Evolutionary conservation across 2,329 filamentous ascomycete genomes (phyloP).

Genomic region (Penicillium aurantiogriseum): DNA sequence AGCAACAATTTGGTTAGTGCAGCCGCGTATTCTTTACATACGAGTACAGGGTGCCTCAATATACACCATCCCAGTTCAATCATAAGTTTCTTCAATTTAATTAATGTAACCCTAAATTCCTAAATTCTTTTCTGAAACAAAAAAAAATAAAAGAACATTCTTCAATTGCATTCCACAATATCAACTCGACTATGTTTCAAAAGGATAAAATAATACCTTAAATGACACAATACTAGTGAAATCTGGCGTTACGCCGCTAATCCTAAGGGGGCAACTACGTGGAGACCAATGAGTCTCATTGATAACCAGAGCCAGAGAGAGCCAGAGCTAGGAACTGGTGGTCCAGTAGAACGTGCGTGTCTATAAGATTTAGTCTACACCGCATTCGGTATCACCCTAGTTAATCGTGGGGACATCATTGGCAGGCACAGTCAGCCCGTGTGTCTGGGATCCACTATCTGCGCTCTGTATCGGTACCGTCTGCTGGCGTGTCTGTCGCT

Average conservation of each 20-base stretch:
- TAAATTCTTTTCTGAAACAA: background rate
- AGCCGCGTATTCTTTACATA: background rate
- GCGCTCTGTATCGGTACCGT: constrained; percentile 16
- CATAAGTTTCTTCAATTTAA: background rate
- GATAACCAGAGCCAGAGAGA: constrained; percentile 9
- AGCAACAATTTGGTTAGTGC: background rate
- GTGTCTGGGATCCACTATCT: constrained; percentile 4
- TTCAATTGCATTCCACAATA: constrained; percentile 1
- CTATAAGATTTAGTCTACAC: constrained; percentile 21
- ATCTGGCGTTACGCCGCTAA: constrained; percentile 14
- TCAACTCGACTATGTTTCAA: background rate
- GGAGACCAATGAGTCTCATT: constrained; percentile 9
- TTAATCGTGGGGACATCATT: constrained; percentile 9
- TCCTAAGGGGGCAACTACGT: constrained; percentile 10
- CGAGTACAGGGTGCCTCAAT: background rate
- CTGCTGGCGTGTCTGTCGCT: constrained; percentile 1
- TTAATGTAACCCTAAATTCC: background rate
- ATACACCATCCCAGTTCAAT: background rate
- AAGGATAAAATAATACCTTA: background rate
- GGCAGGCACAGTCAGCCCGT: constrained; percentile 1
- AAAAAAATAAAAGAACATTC: background rate
- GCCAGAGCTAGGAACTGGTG: constrained; percentile 20
- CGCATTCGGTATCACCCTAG: constrained; percentile 20
- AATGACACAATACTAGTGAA: constrained; percentile 9
- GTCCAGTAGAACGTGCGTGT: constrained; percentile 20